phyloP scores from a whole-genome alignment of 140 eudicot genomes.

The Stevia rebaudiana region DNA sequence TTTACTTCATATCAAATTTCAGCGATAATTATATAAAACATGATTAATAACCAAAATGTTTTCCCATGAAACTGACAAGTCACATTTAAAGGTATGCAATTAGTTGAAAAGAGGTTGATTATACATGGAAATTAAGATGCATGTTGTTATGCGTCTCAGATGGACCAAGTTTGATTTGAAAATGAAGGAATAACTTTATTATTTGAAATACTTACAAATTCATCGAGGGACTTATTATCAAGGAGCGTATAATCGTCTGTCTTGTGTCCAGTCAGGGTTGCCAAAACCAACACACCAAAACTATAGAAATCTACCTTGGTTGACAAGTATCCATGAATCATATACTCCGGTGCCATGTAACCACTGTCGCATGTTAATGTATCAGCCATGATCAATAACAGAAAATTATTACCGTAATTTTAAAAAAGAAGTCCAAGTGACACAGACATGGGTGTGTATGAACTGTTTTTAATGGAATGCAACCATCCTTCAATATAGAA shows the following conservation, averaged over 20 bases:
- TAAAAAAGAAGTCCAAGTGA: neutral
- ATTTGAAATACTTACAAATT: neutral
- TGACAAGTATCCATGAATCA: neutral
- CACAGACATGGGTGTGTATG: neutral
- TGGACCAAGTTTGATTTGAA: too few relatives aligned
- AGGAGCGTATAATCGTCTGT: neutral
- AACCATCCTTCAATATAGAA: neutral
- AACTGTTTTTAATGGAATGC: neutral
- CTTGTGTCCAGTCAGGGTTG: neutral
- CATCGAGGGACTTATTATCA: too few relatives aligned
- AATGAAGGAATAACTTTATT: too few relatives aligned
- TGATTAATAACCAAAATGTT: too few relatives aligned
- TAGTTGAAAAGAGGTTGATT: too few relatives aligned
- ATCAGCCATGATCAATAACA: neutral
- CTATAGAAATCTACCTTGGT: neutral
- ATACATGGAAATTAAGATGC: too few relatives aligned
- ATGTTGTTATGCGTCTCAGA: too few relatives aligned
- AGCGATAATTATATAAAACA: too few relatives aligned
- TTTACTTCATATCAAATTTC: too few relatives aligned
- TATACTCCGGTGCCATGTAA: neutral
- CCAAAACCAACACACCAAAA: conserved; percentile 19
- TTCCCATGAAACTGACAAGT: too few relatives aligned
- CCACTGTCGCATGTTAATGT: neutral
- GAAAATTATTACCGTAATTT: neutral
- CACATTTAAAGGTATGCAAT: too few relatives aligned